phyloP scores from a whole-genome alignment of 768 basidiomycete species.

The Leccinum rimulosum region DNA sequence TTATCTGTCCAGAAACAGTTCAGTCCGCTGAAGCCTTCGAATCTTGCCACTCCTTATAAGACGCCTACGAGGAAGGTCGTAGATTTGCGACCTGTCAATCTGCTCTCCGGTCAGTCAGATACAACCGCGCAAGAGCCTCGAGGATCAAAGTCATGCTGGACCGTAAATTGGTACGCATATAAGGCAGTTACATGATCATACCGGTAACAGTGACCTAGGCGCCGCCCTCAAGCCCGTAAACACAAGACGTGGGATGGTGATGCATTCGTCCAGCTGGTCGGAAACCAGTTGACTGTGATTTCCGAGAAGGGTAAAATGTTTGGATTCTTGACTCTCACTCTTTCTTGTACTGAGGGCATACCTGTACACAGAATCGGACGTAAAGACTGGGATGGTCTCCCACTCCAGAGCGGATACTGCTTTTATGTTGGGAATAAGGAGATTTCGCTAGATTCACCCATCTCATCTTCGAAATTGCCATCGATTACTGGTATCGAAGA shows the following conservation, averaged over 20 bases:
- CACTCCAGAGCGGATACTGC: constrained; percentile 39
- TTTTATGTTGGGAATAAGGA: constrained; percentile 57
- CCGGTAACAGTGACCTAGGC: constrained; percentile 42
- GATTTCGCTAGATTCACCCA: constrained; percentile 55
- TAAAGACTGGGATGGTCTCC: constrained; percentile 56
- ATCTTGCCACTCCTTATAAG: constrained; percentile 20
- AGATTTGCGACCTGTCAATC: constrained; percentile 41
- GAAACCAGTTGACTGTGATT: constrained; percentile 55
- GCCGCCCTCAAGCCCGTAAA: constrained; percentile 69
- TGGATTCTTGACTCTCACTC: constrained; percentile 2
- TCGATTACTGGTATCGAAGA: constrained; percentile 34
- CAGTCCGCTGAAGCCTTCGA: constrained; percentile 31
- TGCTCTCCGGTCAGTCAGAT: constrained; percentile 25
- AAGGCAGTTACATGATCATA: background rate
- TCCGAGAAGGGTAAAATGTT: constrained; percentile 73
- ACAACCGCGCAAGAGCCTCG: constrained; percentile 6
- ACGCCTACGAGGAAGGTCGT: constrained; percentile 31
- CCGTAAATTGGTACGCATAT: constrained; percentile 60
- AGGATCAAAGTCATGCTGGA: constrained; percentile 48
- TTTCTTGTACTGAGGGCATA: constrained; percentile 7
- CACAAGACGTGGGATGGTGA: constrained; percentile 88
- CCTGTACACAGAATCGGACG: constrained; percentile 52
- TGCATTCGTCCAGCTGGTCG: constrained; percentile 53
- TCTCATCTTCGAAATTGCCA: constrained; percentile 53
- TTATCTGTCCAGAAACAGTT: constrained; percentile 32